Evolutionary conservation across 768 basidiomycete species (phyloP).

Genomic region (Collybia sordida): DNA sequence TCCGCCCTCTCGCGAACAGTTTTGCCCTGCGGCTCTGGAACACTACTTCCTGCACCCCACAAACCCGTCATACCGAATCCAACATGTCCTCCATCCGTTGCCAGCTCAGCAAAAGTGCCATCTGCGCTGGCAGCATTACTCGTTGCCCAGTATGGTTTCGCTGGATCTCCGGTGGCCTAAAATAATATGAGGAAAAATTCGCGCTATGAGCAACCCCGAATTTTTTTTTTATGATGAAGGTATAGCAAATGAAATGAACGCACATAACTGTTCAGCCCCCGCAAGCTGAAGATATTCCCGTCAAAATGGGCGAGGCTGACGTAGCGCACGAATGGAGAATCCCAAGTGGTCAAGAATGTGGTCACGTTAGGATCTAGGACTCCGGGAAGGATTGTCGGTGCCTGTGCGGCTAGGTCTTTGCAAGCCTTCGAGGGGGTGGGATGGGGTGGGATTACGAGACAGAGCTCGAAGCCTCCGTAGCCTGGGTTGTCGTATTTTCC

Average conservation of each 20-base stretch:
- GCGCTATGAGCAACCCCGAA: too few species aligned
- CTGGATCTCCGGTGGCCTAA: conserved; percentile 10
- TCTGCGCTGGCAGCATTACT: not conserved
- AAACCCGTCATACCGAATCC: conserved; percentile 17
- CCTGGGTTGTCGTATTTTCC: conserved; percentile 16
- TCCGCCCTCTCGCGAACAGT: conserved; percentile 22
- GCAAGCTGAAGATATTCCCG: conserved; percentile 21
- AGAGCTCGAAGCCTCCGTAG: conserved; percentile 19
- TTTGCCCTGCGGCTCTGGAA: conserved; percentile 11
- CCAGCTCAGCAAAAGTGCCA: conserved; percentile 15
- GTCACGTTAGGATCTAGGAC: conserved; percentile 10
- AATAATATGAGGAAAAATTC: too few species aligned
- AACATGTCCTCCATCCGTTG: conserved; percentile 5
- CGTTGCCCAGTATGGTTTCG: conserved; percentile 15
- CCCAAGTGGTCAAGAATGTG: conserved; percentile 21
- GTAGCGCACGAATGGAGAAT: conserved; percentile 13
- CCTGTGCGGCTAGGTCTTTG: conserved; percentile 11
- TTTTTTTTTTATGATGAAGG: too few species aligned
- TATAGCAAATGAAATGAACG: not conserved
- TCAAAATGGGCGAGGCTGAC: conserved; percentile 22
- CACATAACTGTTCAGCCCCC: conserved; percentile 16
- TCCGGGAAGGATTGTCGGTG: conserved; percentile 19
- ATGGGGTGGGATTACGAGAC: conserved; percentile 10
- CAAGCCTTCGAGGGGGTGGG: conserved; percentile 14
- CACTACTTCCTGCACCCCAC: conserved; percentile 20